Base-by-base conservation (phyloP, 2,329 filamentous ascomycete genomes). In the Aspergillus phoenicis region DNA sequence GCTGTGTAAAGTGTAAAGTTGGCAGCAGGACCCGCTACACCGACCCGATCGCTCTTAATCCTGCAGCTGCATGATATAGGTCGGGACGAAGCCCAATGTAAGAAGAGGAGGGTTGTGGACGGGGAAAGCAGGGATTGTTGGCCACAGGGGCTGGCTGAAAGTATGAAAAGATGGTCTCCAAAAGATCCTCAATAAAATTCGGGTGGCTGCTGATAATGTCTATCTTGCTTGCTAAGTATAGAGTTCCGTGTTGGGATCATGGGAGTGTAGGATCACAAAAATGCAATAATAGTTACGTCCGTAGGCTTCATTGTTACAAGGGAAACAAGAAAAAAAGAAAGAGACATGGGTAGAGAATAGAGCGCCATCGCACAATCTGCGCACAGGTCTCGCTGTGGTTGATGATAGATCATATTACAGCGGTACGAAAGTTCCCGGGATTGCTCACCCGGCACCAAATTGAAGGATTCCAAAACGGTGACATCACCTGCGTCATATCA, bases 401-500 rank as follows among this genome's bases (percentile, higher is more conserved):
- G 33, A 38, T 45, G 47, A 57, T 49, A 53, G 39, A 59, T 30
- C 56, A 59, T 15, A 59, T 45, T 49, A 38, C 38, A 59, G 47
- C 38, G 57, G 26, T 53, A 53, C 49, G 51, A 36, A 41, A 54
- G 52, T 58, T 33, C 39, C 47, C 54, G 30, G 39, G 55, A 56
- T 54, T 36, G 33, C 33, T 55, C 43, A 52, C 58, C 48, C 55
- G 33, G 30, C 26, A 20, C 22, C 28, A 43, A 53, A 11, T 6
- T 36, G 33, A 36, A 36, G 15, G 11, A 59, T 26, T 55, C 51
- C 39, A 53, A 53, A 26, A 47, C 20, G 20, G 45, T 60, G 51
- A 62, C 24, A 55, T 60, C 54, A 61, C 52, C 51, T 54, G 41
- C 43, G 49, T 71, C 64, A 78, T 62, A 88, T 91, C 56, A 97